Base-by-base conservation (phyloP, 495 filamentous ascomycete species). In the Halenospora varia region DNA sequence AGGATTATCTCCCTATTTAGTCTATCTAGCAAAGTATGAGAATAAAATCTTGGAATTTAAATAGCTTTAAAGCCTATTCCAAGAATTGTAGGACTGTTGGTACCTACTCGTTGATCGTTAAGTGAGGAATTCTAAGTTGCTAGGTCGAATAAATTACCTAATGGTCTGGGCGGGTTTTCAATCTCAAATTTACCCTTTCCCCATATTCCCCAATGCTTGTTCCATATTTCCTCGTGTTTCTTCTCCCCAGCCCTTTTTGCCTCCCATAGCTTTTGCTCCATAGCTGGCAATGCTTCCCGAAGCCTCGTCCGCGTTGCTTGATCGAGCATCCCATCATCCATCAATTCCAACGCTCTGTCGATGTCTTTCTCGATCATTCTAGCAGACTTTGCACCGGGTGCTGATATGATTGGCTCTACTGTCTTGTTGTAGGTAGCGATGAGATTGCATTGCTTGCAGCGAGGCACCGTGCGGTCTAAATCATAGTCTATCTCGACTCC, bases 371-470 rank as follows among this genome's bases (percentile, higher is more conserved):
- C 42, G 45, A 60, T 54, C 20, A 39, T 25, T 10, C 9, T 15
- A 18, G 59, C 40, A 25, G 54, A 26, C 23, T 48, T 57, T 18
- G 23, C 50, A 39, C 29, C 24, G 51, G 56, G 15, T 46, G 48
- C 11, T 29, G 51, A 13, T 35, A 46, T 25, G n/a, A n/a, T 58
- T 35, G 23, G 52, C 41, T 57, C 54, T 4, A 57, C 20, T 15
- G 57, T 47, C 2, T 20, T 25, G 24, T 44, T 25, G 22, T 59
- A 24, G 8, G 59, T 51, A 22, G 15, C 55, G 18, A 60, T 29
- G 25, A 55, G 51, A 48, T 70, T 61, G 56, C 67, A 70, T 17
- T 56, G 47, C n/a, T 40, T 46, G 51, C 67, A 70, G 11, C 62
- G 60, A 19, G 50, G 48, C 11, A 55, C 46, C 0, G 25, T 40